Percentiles rank a stretch among this genome's conserved stretches.
These are phyloP conservation scores for Salix suchowensis DNA, from an alignment of 345 rosid genomes.

Conservation along the genomic window DNA sequence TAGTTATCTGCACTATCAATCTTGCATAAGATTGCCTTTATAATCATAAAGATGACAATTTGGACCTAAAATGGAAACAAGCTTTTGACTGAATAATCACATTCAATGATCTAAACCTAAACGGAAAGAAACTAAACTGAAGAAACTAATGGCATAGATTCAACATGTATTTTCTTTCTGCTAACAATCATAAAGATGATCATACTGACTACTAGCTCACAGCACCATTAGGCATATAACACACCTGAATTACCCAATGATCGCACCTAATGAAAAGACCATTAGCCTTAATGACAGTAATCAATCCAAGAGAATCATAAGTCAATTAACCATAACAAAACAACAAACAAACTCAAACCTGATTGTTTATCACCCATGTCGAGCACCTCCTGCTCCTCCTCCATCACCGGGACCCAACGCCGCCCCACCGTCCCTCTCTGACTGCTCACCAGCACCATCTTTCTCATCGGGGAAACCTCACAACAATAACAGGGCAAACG, in stretches of 20 bases:
- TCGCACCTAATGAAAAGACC: neutral
- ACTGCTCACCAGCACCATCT: slow-evolving; percentile 19
- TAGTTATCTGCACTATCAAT: neutral
- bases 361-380: slow-evolving; percentile 47
- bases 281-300: neutral
- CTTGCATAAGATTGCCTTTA: neutral
- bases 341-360: slow-evolving; percentile 26
- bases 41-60: neutral
- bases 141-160: neutral
- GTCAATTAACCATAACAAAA: neutral
- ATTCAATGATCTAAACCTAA: neutral
- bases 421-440: neutral
- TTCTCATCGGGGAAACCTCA: slow-evolving; percentile 74
- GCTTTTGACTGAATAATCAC: neutral
- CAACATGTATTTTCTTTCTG: neutral
- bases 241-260: neutral
- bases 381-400: slow-evolving; percentile 49
- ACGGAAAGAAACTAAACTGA: neutral
- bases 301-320: neutral
- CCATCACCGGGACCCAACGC: slow-evolving; percentile 62
- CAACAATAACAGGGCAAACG: slow-evolving; percentile 83
- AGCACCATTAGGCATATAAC: neutral
- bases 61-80: slow-evolving; percentile 1
- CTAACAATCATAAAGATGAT: neutral
- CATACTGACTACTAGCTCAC: neutral